A percentile compares a stretch with the other conserved stretches of the same genome.
Conservation (phyloP, 768 basidiomycete genomes). For the Trametes punicea region DNA sequence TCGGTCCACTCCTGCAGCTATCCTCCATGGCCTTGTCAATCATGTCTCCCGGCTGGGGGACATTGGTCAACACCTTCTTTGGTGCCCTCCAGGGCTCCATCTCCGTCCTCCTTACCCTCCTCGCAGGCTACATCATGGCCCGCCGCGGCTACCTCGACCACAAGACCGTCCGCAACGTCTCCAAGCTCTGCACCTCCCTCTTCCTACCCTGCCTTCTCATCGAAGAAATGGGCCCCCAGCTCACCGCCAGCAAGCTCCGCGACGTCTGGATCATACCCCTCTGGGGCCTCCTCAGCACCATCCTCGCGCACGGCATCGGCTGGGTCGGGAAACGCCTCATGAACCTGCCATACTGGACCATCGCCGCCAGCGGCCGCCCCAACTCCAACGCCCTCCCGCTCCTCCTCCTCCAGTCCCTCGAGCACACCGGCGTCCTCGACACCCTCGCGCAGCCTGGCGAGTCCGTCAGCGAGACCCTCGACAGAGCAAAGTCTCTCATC, state of each 20-base stretch:
- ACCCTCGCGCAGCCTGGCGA: constrained; percentile 20
- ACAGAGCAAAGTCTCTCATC: constrained; percentile 28
- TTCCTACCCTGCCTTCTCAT: constrained; percentile 32
- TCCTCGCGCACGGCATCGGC: constrained; percentile 28
- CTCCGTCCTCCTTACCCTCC: constrained; percentile 30
- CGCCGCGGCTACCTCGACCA: constrained; percentile 23
- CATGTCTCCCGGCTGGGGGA: constrained; percentile 10
- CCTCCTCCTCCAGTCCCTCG: constrained; percentile 27
- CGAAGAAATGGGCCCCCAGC: constrained; percentile 30
- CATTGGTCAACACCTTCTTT: constrained; percentile 21
- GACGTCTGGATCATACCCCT: constrained; percentile 28
- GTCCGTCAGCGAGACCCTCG: constrained; percentile 14
- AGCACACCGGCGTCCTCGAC: constrained; percentile 26
- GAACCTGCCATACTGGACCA: constrained; percentile 28
- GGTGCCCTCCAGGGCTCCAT: constrained; percentile 30
- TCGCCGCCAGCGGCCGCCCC: constrained; percentile 30
- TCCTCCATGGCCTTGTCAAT: not conserved
- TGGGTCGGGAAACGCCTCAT: constrained; percentile 24
- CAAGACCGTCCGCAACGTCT: constrained; percentile 24
- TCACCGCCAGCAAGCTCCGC: constrained; percentile 23
- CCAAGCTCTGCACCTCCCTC: constrained; percentile 27
- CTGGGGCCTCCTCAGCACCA: constrained; percentile 28
- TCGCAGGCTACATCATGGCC: constrained; percentile 27
- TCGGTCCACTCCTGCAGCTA: too few relatives aligned
- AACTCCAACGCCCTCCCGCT: constrained; percentile 31